Evolutionary conservation across 1,284 basidiomycete genomes (phyloP).

Genomic region (Irpex rosettiformis): DNA sequence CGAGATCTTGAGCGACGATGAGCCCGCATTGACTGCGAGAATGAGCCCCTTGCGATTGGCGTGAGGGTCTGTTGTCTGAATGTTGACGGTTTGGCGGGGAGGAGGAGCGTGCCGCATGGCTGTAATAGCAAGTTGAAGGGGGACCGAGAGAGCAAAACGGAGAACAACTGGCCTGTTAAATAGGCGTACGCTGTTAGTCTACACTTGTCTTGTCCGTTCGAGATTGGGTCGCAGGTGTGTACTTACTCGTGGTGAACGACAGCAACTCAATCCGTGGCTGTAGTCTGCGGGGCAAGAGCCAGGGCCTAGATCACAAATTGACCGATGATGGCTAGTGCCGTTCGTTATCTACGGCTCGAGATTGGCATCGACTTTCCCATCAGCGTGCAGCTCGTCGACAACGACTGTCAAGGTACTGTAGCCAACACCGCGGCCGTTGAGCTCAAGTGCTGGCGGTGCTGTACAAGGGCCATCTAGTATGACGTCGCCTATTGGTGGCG

Average conservation of each 20-base stretch:
- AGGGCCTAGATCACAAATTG: background rate
- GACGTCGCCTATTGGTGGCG: background rate
- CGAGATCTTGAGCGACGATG: constrained; percentile 75
- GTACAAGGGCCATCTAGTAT: background rate
- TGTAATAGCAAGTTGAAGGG: too few species aligned
- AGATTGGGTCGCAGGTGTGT: background rate
- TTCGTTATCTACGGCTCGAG: background rate
- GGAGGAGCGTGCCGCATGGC: background rate
- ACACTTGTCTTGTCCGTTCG: background rate
- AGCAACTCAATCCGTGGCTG: too few species aligned
- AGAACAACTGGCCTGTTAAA: too few species aligned
- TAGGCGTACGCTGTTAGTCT: background rate
- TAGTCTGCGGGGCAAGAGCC: background rate
- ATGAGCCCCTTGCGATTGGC: constrained; percentile 33
- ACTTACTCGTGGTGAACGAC: too few species aligned
- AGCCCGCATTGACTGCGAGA: constrained; percentile 68
- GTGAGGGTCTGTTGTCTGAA: constrained; percentile 2
- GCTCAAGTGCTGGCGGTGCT: background rate
- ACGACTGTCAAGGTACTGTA: background rate
- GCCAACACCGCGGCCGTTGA: background rate
- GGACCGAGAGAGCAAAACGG: too few species aligned
- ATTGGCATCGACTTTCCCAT: background rate
- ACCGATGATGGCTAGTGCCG: background rate
- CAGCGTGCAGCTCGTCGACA: background rate
- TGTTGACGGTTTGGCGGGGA: background rate